Percentiles rank a stretch among this genome's conserved stretches.
Evolutionary conservation across 225 moss, liverwort and hornwort genomes (phyloP).

Genomic region (Asterella californica): DNA sequence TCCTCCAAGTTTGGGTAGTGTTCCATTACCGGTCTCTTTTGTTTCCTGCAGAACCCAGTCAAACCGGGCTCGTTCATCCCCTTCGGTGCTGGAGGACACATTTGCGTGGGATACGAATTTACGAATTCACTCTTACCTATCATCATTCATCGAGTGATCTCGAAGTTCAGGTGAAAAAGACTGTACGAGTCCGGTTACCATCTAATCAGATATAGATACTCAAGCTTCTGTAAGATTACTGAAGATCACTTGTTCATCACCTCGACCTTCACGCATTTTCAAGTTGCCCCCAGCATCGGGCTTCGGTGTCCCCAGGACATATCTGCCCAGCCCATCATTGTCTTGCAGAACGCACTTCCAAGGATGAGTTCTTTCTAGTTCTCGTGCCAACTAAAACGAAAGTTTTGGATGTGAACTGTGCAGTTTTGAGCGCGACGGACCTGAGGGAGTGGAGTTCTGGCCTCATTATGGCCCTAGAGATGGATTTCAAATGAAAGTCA

Average conservation of each 20-base stretch:
- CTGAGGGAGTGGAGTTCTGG: slow-evolving; percentile 15
- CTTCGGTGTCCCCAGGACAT: background rate
- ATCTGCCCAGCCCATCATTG: background rate
- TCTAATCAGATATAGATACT: background rate
- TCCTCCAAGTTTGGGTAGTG: background rate
- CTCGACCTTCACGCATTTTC: background rate
- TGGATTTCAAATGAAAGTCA: slow-evolving; percentile 18
- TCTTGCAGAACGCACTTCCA: background rate
- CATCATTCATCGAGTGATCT: slow-evolving; percentile 18
- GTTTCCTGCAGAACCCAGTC: background rate
- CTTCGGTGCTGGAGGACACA: slow-evolving; percentile 21
- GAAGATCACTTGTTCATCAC: background rate
- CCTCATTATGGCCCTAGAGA: background rate
- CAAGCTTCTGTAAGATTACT: background rate
- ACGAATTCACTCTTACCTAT: slow-evolving; percentile 10
- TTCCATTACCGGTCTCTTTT: background rate
- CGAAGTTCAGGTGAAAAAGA: slow-evolving; percentile 10
- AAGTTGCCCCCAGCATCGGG: background rate
- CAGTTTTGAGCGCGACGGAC: slow-evolving; percentile 18
- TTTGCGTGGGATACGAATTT: slow-evolving; percentile 19
- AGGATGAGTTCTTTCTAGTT: background rate
- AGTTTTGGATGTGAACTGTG: background rate
- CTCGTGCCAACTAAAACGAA: background rate
- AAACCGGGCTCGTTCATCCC: slow-evolving; percentile 20
- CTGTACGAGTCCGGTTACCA: background rate